phyloP scores from a whole-genome alignment of 805 yeast species.

The Suhomyces canberraensis region DNA sequence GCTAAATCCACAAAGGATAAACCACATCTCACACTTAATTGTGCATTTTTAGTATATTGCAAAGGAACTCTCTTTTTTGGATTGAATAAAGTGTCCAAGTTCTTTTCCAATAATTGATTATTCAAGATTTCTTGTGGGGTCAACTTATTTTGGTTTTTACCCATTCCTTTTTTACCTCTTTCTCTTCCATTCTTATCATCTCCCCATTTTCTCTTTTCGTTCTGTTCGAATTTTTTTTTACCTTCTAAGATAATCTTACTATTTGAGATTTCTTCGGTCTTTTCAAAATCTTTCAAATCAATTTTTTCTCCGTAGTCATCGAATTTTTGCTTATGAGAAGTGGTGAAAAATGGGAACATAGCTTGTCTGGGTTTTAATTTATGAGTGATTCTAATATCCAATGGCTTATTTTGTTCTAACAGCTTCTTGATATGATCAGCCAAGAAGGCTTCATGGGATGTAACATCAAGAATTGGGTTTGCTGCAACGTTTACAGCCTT shows the following conservation, averaged over 20 bases:
- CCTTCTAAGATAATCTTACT: conserved; percentile 35
- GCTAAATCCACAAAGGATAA: conserved; percentile 75
- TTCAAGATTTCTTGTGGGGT: conserved; percentile 44
- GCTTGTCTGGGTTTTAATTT: conserved; percentile 50
- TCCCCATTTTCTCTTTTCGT: conserved; percentile 29
- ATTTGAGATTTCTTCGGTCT: conserved; percentile 47
- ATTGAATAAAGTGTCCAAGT: conserved; percentile 46
- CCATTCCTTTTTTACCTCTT: conserved; percentile 13
- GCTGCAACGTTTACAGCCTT: neutral
- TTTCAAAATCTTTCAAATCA: conserved; percentile 59
- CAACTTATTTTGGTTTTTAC: conserved; percentile 24
- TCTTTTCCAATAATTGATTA: conserved; percentile 36
- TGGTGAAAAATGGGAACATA: conserved; percentile 72
- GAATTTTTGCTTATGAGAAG: conserved; percentile 47
- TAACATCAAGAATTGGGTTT: conserved; percentile 26
- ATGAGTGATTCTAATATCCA: conserved; percentile 49
- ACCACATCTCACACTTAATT: conserved; percentile 62
- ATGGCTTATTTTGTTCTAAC: conserved; percentile 43
- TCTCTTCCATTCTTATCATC: conserved; percentile 16
- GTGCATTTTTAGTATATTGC: conserved; percentile 16
- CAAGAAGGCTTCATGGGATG: conserved; percentile 40
- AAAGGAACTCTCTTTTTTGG: conserved; percentile 47
- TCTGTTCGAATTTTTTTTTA: conserved; percentile 33
- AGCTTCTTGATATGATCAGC: conserved; percentile 35
- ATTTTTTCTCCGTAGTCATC: conserved; percentile 90